phyloP scores from a whole-genome alignment of 345 rosid species.

The Salix suchowensis region DNA sequence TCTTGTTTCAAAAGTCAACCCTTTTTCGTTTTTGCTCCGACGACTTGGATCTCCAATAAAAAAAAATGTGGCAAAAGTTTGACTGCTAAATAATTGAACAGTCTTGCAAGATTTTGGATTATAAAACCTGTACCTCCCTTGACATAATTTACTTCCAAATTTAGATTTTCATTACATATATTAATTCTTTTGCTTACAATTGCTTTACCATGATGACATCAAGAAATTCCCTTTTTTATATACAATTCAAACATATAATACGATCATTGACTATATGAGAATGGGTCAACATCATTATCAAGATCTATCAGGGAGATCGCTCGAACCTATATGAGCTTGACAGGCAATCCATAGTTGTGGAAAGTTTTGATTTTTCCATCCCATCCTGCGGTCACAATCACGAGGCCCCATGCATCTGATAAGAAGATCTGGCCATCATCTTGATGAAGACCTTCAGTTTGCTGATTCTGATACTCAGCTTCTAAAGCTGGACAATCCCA shows the following conservation, averaged over 20 bases:
- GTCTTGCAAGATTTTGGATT: too few relatives aligned
- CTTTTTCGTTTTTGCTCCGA: too few relatives aligned
- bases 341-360: slow-evolving; percentile 71
- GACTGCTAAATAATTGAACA: too few relatives aligned
- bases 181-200: not conserved
- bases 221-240: not conserved
- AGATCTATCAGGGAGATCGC: not conserved
- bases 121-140: too few relatives aligned
- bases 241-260: not conserved
- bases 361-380: slow-evolving; percentile 72
- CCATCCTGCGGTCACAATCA: slow-evolving; percentile 67
- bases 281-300: not conserved
- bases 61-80: too few relatives aligned
- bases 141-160: too few relatives aligned
- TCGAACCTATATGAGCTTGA: slow-evolving; percentile 17
- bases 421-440: slow-evolving; percentile 1
- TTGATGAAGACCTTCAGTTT: slow-evolving; percentile 1
- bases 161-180: too few relatives aligned
- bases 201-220: not conserved
- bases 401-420: slow-evolving; percentile 66
- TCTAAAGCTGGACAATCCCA: slow-evolving; percentile 25
- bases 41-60: too few relatives aligned
- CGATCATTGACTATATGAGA: not conserved
- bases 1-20: too few relatives aligned
- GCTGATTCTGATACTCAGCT: slow-evolving; percentile 1